These are phyloP conservation scores for Calonectria honghensis DNA, from an alignment of 2,329 filamentous ascomycete species.

Conservation along the genomic window DNA sequence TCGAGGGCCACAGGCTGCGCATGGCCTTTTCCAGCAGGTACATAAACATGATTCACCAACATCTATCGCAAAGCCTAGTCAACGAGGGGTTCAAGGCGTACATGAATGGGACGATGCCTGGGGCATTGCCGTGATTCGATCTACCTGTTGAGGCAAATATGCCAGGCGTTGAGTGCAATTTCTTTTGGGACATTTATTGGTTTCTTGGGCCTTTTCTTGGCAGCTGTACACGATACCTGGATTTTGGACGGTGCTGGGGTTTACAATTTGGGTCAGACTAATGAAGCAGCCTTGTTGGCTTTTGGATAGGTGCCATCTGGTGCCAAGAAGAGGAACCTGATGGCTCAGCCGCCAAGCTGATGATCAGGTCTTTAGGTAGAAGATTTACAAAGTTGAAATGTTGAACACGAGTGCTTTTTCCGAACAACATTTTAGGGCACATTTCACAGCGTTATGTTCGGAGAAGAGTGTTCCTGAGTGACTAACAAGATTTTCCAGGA, in stretches of 20 bases:
- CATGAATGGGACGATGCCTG: background rate
- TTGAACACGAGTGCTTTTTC: background rate
- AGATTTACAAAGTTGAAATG: background rate
- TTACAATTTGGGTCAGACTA: background rate
- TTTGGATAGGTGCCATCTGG: background rate
- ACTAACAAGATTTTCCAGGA: too few species aligned
- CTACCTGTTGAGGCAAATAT: background rate
- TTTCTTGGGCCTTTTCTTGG: background rate
- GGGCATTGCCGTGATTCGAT: background rate
- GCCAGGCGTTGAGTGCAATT: background rate
- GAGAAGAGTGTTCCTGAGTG: too few species aligned
- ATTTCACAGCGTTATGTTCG: too few species aligned
- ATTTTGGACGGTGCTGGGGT: background rate
- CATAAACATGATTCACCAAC: slow-evolving; percentile 29
- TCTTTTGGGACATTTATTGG: background rate
- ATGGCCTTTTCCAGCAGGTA: slow-evolving; percentile 31
- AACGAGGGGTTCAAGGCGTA: slow-evolving; percentile 21
- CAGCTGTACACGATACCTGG: background rate
- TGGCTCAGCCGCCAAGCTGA: background rate
- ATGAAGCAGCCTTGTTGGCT: background rate
- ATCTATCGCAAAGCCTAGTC: slow-evolving; percentile 20
- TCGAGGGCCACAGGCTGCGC: slow-evolving; percentile 21
- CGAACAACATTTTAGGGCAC: too few species aligned
- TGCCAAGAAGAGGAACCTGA: background rate
- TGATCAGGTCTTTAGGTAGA: background rate